Evolutionary conservation across 352 stramenopile genomes (phyloP), one percentile per base, ranked within the genome.

Genomic region (Globisporangium carolinianum): DNA sequence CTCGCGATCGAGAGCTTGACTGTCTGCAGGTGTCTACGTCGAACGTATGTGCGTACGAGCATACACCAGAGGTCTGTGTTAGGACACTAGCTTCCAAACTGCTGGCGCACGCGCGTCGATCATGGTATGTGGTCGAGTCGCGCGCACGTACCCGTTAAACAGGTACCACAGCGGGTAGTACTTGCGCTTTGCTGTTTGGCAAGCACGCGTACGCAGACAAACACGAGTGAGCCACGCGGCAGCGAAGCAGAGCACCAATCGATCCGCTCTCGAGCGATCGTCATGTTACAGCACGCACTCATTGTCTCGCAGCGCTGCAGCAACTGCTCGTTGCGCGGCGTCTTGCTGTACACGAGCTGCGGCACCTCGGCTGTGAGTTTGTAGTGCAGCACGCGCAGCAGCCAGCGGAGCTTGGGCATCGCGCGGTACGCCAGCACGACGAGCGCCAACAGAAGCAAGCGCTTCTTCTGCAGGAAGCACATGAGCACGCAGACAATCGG

Each of bases 121-220:
- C 24, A 32, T 3, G 24, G 24, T 32, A 32, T 32, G 24, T 32
- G 24, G 24, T 45, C 12, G n/a, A 11, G 36, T n/a, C 6, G 5
- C 17, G 37, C 37, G 35, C 5, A 54, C 36, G 24, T 38, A 75
- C 68, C 77, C 77, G 58, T 80, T 87, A 55, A 80, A 79, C 35
- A 88, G 58, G 38, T 76, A 65, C 74, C 65, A 80, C 14, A 75
- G 69, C 32, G 80, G 68, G 56, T 78, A 76, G 57, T 87, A 90
- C 55, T 73, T 76, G 18, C 67, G 56, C 52, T 66, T 71, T 11
- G 77, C 77, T 87, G 55, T 47, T 61, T 10, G 38, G 0, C 37
- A 47, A 47, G 15, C 38, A 43, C 24, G 17, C n/a, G 37, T 36
- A 4, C 5, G 49, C 8, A 59, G 11, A 53, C 38, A 32, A 32